A percentile compares a stretch with the other conserved stretches of the same genome.
Conservation (phyloP, 345 rosid genomes). For the Arabis hirsuta region DNA sequence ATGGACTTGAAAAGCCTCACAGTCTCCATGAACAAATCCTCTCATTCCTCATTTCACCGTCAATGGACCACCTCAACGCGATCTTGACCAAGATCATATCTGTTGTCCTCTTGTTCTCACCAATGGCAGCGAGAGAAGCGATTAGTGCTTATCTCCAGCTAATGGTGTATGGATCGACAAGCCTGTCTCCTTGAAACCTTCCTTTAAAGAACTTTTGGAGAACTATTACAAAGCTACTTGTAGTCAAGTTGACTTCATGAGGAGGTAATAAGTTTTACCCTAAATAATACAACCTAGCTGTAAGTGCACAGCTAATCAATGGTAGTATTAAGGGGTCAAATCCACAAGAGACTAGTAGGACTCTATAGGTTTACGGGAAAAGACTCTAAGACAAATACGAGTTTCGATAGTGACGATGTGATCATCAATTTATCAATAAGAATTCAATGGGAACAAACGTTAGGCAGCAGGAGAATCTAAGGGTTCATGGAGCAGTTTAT, state of each 20-base stretch:
- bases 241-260: constrained; percentile 58
- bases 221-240: constrained; percentile 63
- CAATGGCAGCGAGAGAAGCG: constrained; percentile 56
- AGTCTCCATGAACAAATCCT: constrained; percentile 62
- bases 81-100: constrained; percentile 54
- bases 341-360: too few relatives aligned
- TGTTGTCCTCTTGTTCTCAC: constrained; percentile 38
- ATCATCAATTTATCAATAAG: too few relatives aligned
- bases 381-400: too few relatives aligned
- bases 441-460: too few relatives aligned
- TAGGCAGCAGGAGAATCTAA: too few relatives aligned
- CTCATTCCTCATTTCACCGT: constrained; percentile 61
- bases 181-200: constrained; percentile 54
- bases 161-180: constrained; percentile 67
- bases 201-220: constrained; percentile 60
- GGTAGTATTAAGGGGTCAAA: too few relatives aligned
- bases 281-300: too few relatives aligned
- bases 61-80: constrained; percentile 55
- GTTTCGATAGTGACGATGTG: too few relatives aligned
- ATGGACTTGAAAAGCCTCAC: background rate
- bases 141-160: constrained; percentile 55
- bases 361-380: too few relatives aligned
- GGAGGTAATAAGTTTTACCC: too few relatives aligned
- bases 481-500: too few relatives aligned
- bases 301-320: too few relatives aligned